Percentiles rank a stretch among this genome's conserved stretches.
phyloP scores from a whole-genome alignment of 495 filamentous ascomycete species.

The Penicillium parvum region DNA sequence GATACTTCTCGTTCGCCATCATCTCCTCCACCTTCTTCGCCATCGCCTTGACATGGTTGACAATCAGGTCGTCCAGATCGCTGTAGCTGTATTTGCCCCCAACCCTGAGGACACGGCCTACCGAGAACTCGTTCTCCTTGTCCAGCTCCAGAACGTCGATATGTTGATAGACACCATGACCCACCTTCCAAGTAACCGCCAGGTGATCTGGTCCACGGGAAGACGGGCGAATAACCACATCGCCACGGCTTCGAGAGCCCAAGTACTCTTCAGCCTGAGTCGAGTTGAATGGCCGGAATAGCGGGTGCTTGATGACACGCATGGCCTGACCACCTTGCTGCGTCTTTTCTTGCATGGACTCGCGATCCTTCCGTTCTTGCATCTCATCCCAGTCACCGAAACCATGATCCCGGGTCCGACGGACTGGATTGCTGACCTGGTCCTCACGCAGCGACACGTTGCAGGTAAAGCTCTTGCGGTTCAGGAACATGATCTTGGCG shows the following conservation, averaged over 20 bases:
- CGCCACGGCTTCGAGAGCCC: conserved; percentile 75
- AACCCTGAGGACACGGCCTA: conserved; percentile 78
- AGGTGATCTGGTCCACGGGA: conserved; percentile 93
- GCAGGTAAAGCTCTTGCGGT: conserved; percentile 73
- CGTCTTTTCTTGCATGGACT: conserved; percentile 74
- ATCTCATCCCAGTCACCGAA: conserved; percentile 80
- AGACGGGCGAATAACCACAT: conserved; percentile 91
- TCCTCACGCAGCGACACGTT: conserved; percentile 82
- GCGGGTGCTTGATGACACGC: conserved; percentile 92
- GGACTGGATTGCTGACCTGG: conserved; percentile 64
- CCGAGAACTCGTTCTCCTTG: conserved; percentile 93
- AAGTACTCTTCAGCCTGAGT: conserved; percentile 92
- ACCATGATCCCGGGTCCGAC: conserved; percentile 60
- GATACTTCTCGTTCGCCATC: conserved; percentile 86
- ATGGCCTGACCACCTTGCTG: conserved; percentile 75
- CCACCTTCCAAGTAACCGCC: conserved; percentile 97
- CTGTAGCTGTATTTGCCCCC: conserved; percentile 84
- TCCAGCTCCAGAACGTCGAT: conserved; percentile 95
- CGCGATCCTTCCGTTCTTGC: conserved; percentile 73
- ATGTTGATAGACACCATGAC: conserved; percentile 90
- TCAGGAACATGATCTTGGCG: conserved; percentile 80
- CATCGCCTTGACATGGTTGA: conserved; percentile 96
- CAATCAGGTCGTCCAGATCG: conserved; percentile 96
- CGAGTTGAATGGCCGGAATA: conserved; percentile 89
- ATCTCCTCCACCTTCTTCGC: conserved; percentile 96